Evolutionary conservation across 495 filamentous ascomycete genomes (phyloP), one percentile per base, ranked within the genome.

Genomic region (Geopyxis carbonaria): DNA sequence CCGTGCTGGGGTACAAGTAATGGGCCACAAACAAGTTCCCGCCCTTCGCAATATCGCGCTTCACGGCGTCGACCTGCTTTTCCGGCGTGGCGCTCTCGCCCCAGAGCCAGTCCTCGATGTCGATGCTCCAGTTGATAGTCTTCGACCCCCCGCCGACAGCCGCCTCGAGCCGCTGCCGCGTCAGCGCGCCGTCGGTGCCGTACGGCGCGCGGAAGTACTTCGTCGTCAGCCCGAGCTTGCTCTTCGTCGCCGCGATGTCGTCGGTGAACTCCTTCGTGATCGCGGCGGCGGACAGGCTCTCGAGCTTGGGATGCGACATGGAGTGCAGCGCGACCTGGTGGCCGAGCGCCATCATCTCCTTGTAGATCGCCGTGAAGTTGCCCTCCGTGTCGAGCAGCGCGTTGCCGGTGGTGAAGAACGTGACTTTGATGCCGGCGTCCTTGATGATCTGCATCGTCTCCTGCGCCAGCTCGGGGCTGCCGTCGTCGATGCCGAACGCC

Each of bases 401-500:
- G 3, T 66, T 59, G 0, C 77, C 78, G 22, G 82, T 77, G 23
- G 74, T 79, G 56, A 85, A 85, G 58, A 85, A 85, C 0, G 79
- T 85, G 1, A 79, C 76, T 45, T 69, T 65, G 43, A 83, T 73
- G 20, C 57, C 40, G 23, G 70, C 78, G 4, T 67, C 63, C 8
- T 72, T 63, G 39, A 85, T 62, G 18, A 77, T 72, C 6, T 66
- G 47, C 68, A 79, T 72, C 22, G 81, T 71, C 38, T 66, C 49
- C 45, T 71, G 60, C 10, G 76, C 71, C 40, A 65, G 65, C 23
- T 59, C 42, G 1, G 79, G 79, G 41, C 69, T 60, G 2, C 79
- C 79, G 59, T 85, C 79, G 57, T 85, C 79, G 50, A 85, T 85
- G 34, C 78, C 79, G 57, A 85, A 80, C 1, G 79, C 79, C 56